phyloP scores from a whole-genome alignment of 352 stramenopile species.

The Phytophthora boehmeriae region DNA sequence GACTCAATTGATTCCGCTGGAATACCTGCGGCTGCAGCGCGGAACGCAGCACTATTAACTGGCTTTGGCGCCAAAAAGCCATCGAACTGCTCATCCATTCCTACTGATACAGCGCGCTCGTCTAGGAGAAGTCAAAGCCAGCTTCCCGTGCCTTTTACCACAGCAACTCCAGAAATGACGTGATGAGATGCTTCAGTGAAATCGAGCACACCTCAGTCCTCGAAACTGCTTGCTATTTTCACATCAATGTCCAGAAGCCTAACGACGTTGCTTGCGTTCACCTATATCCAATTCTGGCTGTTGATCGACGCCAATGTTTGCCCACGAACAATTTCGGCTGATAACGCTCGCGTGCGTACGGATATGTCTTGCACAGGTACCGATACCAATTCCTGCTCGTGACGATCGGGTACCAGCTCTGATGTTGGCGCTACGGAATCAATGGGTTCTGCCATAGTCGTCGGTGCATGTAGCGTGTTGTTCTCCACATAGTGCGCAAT shows the following conservation, averaged over 20 bases:
- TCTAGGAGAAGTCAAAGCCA: conserved; percentile 1
- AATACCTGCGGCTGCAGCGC: conserved; percentile 19
- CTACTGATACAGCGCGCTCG: background rate
- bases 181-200: background rate
- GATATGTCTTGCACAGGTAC: background rate
- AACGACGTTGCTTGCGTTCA: background rate
- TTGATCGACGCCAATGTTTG: conserved; percentile 17
- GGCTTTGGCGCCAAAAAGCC: conserved; percentile 27
- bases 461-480: conserved; percentile 22
- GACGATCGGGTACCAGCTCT: conserved; percentile 9
- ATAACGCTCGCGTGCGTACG: background rate
- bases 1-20: conserved; percentile 23
- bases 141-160: background rate
- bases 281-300: conserved; percentile 30
- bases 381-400: conserved; percentile 2
- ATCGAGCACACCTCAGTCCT: background rate
- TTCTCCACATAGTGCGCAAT: conserved; percentile 59
- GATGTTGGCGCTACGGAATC: background rate
- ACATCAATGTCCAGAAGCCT: conserved; percentile 1
- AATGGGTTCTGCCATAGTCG: conserved; percentile 4
- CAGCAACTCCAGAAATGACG: background rate
- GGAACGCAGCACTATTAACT: conserved; percentile 20
- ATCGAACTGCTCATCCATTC: conserved; percentile 50
- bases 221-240: conserved; percentile 8
- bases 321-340: background rate